phyloP scores from a whole-genome alignment of 805 yeast species.

The Cyberlindnera misumaiensis region DNA sequence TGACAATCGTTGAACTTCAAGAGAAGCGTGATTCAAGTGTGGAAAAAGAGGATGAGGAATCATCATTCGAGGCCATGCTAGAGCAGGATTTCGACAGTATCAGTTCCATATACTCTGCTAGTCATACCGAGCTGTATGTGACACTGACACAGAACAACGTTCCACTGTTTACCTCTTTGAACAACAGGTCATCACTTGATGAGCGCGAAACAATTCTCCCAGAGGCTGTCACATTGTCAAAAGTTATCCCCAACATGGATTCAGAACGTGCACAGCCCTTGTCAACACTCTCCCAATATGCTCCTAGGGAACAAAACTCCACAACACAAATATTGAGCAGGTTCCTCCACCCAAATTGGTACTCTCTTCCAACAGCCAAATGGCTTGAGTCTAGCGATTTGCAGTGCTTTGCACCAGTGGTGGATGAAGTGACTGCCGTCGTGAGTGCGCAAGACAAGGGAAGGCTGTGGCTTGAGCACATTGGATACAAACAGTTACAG shows the following conservation, averaged over 20 bases:
- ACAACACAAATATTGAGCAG: slow-evolving; percentile 49
- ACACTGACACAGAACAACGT: slow-evolving; percentile 54
- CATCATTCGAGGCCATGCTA: slow-evolving; percentile 31
- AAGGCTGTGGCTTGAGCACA: slow-evolving; percentile 45
- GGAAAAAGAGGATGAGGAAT: slow-evolving; percentile 11
- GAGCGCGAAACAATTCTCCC: slow-evolving; percentile 64
- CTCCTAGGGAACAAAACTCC: slow-evolving; percentile 21
- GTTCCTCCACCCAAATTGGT: slow-evolving; percentile 58
- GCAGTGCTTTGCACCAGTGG: slow-evolving; percentile 58
- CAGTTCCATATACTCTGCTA: slow-evolving; percentile 40
- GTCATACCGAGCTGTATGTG: slow-evolving; percentile 60
- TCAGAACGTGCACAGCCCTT: slow-evolving; percentile 20
- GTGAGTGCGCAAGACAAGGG: slow-evolving; percentile 45
- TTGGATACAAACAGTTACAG: slow-evolving; percentile 37
- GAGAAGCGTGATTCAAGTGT: slow-evolving; percentile 4
- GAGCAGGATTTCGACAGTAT: slow-evolving; percentile 56
- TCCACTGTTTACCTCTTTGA: slow-evolving; percentile 75
- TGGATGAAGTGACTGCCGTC: slow-evolving; percentile 53
- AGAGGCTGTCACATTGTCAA: slow-evolving; percentile 58
- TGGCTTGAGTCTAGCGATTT: slow-evolving; percentile 53
- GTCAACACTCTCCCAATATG: slow-evolving; percentile 23
- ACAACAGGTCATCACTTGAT: slow-evolving; percentile 67
- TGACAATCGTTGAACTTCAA: slow-evolving; percentile 9
- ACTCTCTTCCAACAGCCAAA: slow-evolving; percentile 52
- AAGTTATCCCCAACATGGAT: slow-evolving; percentile 49